Percentiles rank a stretch among this genome's conserved stretches.
Conservation (phyloP, 164 flowering plant genomes). For the Dillenia turbinata region DNA sequence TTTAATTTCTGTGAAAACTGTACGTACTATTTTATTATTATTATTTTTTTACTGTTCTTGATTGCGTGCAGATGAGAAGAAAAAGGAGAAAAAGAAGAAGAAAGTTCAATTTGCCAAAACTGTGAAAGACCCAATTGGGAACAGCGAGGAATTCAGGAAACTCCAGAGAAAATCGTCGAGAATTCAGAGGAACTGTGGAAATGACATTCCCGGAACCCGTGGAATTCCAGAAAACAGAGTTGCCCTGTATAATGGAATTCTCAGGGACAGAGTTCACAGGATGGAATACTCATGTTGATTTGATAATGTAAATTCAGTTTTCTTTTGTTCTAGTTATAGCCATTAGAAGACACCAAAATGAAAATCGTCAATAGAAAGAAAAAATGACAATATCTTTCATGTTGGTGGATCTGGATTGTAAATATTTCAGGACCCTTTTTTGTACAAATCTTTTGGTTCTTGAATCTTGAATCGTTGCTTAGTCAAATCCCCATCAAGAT, state of each 20-base stretch:
- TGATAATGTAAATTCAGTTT: not conserved
- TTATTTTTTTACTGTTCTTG: conserved; percentile 1
- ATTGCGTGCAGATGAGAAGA: conserved; percentile 17
- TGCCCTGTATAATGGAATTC: conserved; percentile 36
- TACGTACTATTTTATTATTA: no score
- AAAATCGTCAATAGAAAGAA: not conserved
- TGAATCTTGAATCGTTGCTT: no score
- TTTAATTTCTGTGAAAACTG: not conserved
- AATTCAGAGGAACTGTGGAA: not conserved
- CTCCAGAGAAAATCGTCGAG: conserved; percentile 9
- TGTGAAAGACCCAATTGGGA: conserved; percentile 30
- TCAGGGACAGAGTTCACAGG: conserved; percentile 29
- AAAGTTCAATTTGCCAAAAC: conserved; percentile 38
- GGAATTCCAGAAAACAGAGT: conserved; percentile 26
- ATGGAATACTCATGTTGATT: conserved; percentile 23
- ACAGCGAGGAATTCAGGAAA: conserved; percentile 22
- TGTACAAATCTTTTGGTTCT: no score
- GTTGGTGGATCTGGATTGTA: no score
- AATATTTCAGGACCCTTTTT: no score
- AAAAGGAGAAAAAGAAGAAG: conserved; percentile 27
- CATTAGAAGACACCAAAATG: no score
- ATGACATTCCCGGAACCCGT: conserved; percentile 1
- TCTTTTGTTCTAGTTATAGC: no score
- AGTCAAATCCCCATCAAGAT: no score
- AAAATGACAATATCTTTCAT: not conserved